A percentile compares a stretch with the other conserved stretches of the same genome.
phyloP scores from a whole-genome alignment of 1,139 yeast species.

The Tardiomyces depauwii region DNA sequence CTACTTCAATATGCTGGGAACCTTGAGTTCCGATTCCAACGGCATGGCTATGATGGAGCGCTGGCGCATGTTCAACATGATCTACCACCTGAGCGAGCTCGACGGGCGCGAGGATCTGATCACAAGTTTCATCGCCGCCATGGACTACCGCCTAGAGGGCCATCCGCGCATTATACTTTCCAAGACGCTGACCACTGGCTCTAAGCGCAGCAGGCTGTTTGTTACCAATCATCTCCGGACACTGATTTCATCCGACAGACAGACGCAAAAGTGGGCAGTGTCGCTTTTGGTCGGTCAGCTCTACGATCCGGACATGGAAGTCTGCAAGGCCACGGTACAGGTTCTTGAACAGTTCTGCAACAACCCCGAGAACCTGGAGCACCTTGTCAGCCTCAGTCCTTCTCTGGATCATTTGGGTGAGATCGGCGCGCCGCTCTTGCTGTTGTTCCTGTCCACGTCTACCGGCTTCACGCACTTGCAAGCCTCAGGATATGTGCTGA shows the following conservation, averaged over 20 bases:
- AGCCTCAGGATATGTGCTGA: slow-evolving; percentile 40
- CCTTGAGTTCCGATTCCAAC: slow-evolving; percentile 43
- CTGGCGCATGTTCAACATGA: slow-evolving; percentile 76
- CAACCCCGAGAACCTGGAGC: slow-evolving; percentile 31
- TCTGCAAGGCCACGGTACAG: slow-evolving; percentile 46
- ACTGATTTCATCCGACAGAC: slow-evolving; percentile 23
- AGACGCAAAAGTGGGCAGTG: slow-evolving; percentile 30
- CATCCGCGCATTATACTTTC: slow-evolving; percentile 58
- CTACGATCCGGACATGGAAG: slow-evolving; percentile 51
- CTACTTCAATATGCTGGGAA: slow-evolving; percentile 68
- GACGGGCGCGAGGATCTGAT: slow-evolving; percentile 50
- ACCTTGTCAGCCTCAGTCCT: slow-evolving; percentile 36
- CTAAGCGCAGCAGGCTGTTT: slow-evolving; percentile 38
- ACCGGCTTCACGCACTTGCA: slow-evolving; percentile 44
- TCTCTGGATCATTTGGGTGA: slow-evolving; percentile 35
- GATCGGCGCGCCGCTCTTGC: slow-evolving; percentile 36
- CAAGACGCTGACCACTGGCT: slow-evolving; percentile 52
- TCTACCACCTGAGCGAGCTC: slow-evolving; percentile 57
- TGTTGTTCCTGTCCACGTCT: slow-evolving; percentile 44
- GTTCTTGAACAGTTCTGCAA: slow-evolving; percentile 39
- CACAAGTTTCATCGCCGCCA: slow-evolving; percentile 42
- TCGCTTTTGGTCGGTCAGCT: slow-evolving; percentile 54
- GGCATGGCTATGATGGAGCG: slow-evolving; percentile 64
- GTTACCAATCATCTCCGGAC: slow-evolving; percentile 46
- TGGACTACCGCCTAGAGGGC: slow-evolving; percentile 53